phyloP scores from a whole-genome alignment of 2,329 filamentous ascomycete species.

The Onygenales sp. region DNA sequence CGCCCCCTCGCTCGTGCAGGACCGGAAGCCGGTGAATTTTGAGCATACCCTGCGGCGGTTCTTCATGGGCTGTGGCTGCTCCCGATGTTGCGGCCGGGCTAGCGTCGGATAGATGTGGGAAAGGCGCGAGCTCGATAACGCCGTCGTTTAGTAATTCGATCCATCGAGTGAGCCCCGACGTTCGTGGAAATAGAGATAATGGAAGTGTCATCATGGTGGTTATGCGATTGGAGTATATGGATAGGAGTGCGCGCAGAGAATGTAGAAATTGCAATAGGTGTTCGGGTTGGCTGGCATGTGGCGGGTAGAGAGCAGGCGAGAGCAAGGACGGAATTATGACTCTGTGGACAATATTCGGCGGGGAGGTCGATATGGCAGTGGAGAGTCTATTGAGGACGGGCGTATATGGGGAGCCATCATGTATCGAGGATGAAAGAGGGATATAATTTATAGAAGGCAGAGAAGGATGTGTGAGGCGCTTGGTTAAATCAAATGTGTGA shows the following conservation, averaged over 20 bases:
- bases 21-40: conserved; percentile 75
- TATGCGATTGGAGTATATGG: conserved; percentile 54
- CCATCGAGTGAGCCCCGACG: conserved; percentile 69
- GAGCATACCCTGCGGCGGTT: conserved; percentile 76
- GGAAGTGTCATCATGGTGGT: conserved; percentile 71
- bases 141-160: conserved; percentile 78
- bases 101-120: conserved; percentile 49
- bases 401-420: conserved; percentile 47
- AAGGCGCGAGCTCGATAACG: conserved; percentile 73
- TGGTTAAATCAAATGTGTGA: conserved; percentile 63
- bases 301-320: conserved; percentile 74
- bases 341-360: conserved; percentile 60
- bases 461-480: conserved; percentile 50
- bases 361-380: conserved; percentile 46
- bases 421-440: conserved; percentile 29
- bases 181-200: conserved; percentile 67
- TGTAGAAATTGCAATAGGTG: conserved; percentile 75
- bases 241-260: conserved; percentile 62
- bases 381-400: conserved; percentile 53
- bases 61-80: conserved; percentile 51
- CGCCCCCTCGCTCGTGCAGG: conserved; percentile 80
- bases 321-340: conserved; percentile 77
- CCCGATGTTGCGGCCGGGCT: conserved; percentile 37
- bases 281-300: conserved; percentile 58
- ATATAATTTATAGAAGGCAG: conserved; percentile 45